A percentile compares a stretch with the other conserved stretches of the same genome.
Evolutionary conservation across 2,329 filamentous ascomycete genomes (phyloP).

Genomic region (Ophiocordyceps camponoti-saundersi): DNA sequence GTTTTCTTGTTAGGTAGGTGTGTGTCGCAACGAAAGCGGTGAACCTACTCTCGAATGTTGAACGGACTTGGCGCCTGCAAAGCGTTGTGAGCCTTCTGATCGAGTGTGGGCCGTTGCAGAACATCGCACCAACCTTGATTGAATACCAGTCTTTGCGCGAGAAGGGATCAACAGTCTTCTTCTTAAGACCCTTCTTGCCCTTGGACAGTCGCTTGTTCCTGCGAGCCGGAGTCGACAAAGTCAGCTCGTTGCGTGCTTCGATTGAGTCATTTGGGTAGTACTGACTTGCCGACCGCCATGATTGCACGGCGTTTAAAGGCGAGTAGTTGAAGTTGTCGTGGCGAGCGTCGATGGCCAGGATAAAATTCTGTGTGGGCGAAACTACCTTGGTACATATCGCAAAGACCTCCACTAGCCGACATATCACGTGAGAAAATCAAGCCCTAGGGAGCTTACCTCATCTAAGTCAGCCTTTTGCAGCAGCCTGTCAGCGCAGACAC

Average conservation of each 20-base stretch:
- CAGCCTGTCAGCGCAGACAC: neutral
- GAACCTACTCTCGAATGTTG: conserved; percentile 83
- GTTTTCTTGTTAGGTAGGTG: neutral
- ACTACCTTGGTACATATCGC: neutral
- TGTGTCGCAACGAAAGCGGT: neutral
- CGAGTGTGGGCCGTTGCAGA: neutral
- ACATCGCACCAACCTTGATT: conserved; percentile 53
- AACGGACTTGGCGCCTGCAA: conserved; percentile 80
- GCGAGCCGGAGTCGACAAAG: conserved; percentile 4
- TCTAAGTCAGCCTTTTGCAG: too few relatives aligned
- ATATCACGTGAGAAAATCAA: neutral
- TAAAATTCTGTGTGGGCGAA: neutral
- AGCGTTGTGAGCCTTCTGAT: conserved; percentile 3
- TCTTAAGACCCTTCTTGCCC: conserved; percentile 99
- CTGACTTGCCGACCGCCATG: conserved; percentile 46
- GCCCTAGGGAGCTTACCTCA: neutral
- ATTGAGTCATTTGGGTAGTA: conserved; percentile 4
- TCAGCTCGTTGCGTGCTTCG: neutral
- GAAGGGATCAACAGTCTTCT: conserved; percentile 96
- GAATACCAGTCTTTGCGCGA: conserved; percentile 98
- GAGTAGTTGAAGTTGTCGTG: conserved; percentile 22
- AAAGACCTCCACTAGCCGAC: neutral
- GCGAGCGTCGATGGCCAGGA: neutral
- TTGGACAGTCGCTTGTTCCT: conserved; percentile 99
- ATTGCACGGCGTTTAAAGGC: conserved; percentile 31